Percentiles rank a stretch among this genome's conserved stretches.
These are phyloP conservation scores for Nemania sp. DNA, from an alignment of 2,329 filamentous ascomycete species.

Conservation along the genomic window DNA sequence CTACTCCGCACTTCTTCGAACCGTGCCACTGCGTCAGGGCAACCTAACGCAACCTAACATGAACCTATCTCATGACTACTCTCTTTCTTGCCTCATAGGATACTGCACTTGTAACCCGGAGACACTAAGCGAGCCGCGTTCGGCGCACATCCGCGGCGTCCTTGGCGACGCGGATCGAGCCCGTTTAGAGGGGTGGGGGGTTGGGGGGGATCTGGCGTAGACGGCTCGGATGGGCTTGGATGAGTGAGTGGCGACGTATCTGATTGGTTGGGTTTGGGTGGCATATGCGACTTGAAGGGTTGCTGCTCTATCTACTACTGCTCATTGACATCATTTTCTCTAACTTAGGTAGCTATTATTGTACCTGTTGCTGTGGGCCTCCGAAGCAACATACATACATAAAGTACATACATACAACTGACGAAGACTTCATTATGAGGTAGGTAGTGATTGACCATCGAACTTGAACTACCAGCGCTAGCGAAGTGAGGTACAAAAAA, in stretches of 20 bases:
- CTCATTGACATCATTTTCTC: constrained; percentile 18
- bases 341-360: neutral
- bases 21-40: neutral
- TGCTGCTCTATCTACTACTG: neutral
- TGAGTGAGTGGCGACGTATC: neutral
- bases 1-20: neutral
- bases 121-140: constrained; percentile 10
- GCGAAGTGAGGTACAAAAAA: neutral
- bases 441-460: no score
- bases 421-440: no score
- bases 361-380: neutral
- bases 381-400: no score
- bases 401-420: no score
- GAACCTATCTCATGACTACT: no score
- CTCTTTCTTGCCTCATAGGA: neutral
- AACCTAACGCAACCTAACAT: no score
- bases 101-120: neutral
- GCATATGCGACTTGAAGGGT: neutral
- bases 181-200: neutral
- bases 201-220: neutral
- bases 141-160: constrained; percentile 7
- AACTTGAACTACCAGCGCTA: no score
- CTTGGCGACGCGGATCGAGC: constrained; percentile 3
- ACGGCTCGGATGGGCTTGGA: neutral
- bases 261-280: constrained; percentile 6